A percentile compares a stretch with the other conserved stretches of the same genome.
These are phyloP conservation scores for Aspergillus ruber DNA, from an alignment of 2,329 filamentous ascomycete species.

Conservation along the genomic window DNA sequence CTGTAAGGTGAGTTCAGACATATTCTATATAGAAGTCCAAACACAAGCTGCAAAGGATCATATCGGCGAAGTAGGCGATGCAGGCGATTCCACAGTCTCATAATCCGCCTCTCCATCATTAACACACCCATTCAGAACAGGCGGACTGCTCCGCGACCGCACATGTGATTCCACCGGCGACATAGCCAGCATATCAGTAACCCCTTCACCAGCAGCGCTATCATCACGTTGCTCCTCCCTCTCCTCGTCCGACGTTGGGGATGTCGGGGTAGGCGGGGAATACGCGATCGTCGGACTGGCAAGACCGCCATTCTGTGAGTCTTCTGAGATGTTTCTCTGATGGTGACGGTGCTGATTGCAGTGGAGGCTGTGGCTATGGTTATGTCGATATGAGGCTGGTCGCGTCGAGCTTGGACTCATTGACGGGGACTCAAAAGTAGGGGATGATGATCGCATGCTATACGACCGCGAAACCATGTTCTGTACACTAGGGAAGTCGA, in stretches of 20 bases:
- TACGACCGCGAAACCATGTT: slow-evolving; percentile 42
- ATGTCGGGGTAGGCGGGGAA: slow-evolving; percentile 35
- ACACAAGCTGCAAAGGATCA: no score
- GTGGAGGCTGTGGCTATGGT: slow-evolving; percentile 13
- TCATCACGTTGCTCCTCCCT: background rate
- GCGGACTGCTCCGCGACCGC: slow-evolving; percentile 28
- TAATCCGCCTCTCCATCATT: slow-evolving; percentile 4
- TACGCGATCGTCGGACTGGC: slow-evolving; percentile 30
- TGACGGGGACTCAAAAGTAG: slow-evolving; percentile 28
- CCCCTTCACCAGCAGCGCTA: background rate
- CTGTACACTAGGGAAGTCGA: slow-evolving; percentile 42
- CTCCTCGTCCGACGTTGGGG: slow-evolving; percentile 14
- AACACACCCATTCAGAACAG: slow-evolving; percentile 16
- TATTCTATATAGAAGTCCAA: no score
- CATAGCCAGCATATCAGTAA: slow-evolving; percentile 10
- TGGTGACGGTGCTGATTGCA: slow-evolving; percentile 18
- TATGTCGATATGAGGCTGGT: slow-evolving; percentile 22
- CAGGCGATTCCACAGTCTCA: background rate
- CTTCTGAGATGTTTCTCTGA: slow-evolving; percentile 29
- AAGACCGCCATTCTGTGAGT: slow-evolving; percentile 20
- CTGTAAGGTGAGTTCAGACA: no score
- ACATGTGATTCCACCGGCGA: slow-evolving; percentile 17
- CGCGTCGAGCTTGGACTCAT: slow-evolving; percentile 33
- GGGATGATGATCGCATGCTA: slow-evolving; percentile 34
- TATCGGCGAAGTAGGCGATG: no score